These are phyloP conservation scores for Exophiala calicioides DNA, from an alignment of 2,329 filamentous ascomycete species.

Conservation along the genomic window DNA sequence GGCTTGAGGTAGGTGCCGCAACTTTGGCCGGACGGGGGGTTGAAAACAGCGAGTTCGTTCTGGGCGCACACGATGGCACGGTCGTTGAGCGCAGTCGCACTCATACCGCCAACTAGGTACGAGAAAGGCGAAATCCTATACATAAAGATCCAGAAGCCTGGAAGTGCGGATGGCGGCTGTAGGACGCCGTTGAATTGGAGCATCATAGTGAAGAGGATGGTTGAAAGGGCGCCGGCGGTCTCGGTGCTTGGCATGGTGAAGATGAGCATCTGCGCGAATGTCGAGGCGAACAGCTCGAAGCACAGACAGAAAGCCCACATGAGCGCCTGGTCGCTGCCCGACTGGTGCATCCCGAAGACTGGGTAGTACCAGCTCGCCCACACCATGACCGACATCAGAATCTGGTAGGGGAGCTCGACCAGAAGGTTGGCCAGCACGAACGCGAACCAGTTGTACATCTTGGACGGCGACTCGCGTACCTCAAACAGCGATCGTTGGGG, in stretches of 20 bases:
- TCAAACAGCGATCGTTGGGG: conserved; percentile 70
- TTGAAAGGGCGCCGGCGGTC: conserved; percentile 74
- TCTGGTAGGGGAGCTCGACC: conserved; percentile 67
- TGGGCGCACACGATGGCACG: conserved; percentile 64
- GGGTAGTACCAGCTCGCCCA: conserved; percentile 74
- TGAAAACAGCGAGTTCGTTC: conserved; percentile 60
- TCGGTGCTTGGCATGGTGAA: conserved; percentile 67
- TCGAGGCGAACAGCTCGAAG: conserved; percentile 71
- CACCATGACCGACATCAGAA: conserved; percentile 65
- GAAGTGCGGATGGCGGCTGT: conserved; percentile 59
- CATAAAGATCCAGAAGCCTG: conserved; percentile 76
- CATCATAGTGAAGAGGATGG: conserved; percentile 70
- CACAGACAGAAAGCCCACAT: conserved; percentile 66
- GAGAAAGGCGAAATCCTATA: conserved; percentile 80
- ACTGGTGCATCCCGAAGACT: conserved; percentile 63
- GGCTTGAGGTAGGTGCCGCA: conserved; percentile 59
- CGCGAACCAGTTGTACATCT: conserved; percentile 74
- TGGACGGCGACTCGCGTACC: conserved; percentile 65
- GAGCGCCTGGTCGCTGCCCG: conserved; percentile 39
- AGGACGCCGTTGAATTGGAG: conserved; percentile 76
- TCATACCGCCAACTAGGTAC: conserved; percentile 72
- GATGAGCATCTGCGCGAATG: conserved; percentile 76
- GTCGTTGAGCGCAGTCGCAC: conserved; percentile 69
- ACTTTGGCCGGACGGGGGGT: conserved; percentile 52
- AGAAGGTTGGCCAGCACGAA: conserved; percentile 70